A percentile compares a stretch with the other conserved stretches of the same genome.
Conservation (phyloP, 2,329 filamentous ascomycete species). For the Venturia asperata region DNA sequence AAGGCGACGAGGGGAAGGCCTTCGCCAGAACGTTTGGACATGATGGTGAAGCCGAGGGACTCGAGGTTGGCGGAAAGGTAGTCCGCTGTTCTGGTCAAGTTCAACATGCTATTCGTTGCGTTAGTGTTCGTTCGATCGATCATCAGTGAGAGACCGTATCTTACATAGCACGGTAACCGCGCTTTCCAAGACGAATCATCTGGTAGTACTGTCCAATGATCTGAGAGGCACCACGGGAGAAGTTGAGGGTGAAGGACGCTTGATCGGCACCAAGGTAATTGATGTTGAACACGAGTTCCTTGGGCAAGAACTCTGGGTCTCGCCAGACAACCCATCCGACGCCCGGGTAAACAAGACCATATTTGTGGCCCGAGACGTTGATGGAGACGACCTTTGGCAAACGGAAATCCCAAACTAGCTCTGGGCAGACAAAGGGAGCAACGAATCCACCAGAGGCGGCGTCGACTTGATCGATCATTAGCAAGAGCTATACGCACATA, state of each 20-base stretch:
- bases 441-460: conserved; percentile 90
- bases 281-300: conserved; percentile 97
- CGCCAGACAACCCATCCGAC: conserved; percentile 81
- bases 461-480: conserved; percentile 51
- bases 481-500: background rate
- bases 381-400: conserved; percentile 84
- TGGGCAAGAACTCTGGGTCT: conserved; percentile 70
- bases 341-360: conserved; percentile 45
- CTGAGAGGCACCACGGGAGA: conserved; percentile 89
- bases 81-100: conserved; percentile 82
- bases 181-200: conserved; percentile 87
- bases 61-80: conserved; percentile 71
- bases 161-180: conserved; percentile 73
- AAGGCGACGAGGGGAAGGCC: conserved; percentile 89
- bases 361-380: conserved; percentile 91
- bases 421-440: conserved; percentile 79
- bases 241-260: conserved; percentile 93
- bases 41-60: conserved; percentile 74
- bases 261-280: conserved; percentile 80
- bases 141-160: conserved; percentile 51
- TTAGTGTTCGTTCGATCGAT: background rate
- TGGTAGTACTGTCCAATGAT: conserved; percentile 98
- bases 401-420: conserved; percentile 86
- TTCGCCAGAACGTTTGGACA: conserved; percentile 69
- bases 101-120: conserved; percentile 35